Evolutionary conservation across 345 rosid species (phyloP), one percentile per base, ranked within the genome.

Genomic region (Brassica juncea): DNA sequence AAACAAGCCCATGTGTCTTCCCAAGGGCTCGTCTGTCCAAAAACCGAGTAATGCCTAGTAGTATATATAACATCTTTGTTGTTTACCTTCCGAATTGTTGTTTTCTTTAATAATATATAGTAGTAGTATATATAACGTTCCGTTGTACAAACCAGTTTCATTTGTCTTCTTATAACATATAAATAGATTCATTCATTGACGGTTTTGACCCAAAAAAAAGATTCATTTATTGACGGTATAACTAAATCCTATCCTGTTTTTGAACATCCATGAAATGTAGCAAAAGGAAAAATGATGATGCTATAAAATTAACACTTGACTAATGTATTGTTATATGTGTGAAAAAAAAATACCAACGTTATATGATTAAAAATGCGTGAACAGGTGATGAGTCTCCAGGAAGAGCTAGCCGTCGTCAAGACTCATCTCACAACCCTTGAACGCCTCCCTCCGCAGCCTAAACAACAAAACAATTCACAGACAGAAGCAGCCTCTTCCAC

Each of bases 371-470:
- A 14, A 5, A 66, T 14, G 47, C 9, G 59, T 58, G 74, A 77
- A 66, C 73, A 93, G 97, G 91, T 89, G 7, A 83, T 87, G 80
- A 86, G 83, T 83, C 80, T 94, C 42, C 94, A 90, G 76, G 93
- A 96, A 2, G 97, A 94, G 74, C 77, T 94, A 28, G 89, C 90
- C 0, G 74, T 52, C 80, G 75, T 84, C 32, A 94, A 89, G 73
- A 88, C 90, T 35, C 85, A 84, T 15, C 88, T 90, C 16, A 79
- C 89, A 2, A 77, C 86, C 27, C n/a, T 92, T 73, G 90, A 84
- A 55, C 76, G 75, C 28, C 35, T 84, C 12, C 80, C 86, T 32
- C 68, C 61, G 6, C 27, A 12, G 65, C 35, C 75, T 68, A 71
- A 84, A 52, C 10, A 70, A 66, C 76, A 35, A 16, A 9, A 73